Percentiles rank a stretch among this genome's conserved stretches.
phyloP scores from a whole-genome alignment of 768 basidiomycete species.

The Paxillus rubicundulus region DNA sequence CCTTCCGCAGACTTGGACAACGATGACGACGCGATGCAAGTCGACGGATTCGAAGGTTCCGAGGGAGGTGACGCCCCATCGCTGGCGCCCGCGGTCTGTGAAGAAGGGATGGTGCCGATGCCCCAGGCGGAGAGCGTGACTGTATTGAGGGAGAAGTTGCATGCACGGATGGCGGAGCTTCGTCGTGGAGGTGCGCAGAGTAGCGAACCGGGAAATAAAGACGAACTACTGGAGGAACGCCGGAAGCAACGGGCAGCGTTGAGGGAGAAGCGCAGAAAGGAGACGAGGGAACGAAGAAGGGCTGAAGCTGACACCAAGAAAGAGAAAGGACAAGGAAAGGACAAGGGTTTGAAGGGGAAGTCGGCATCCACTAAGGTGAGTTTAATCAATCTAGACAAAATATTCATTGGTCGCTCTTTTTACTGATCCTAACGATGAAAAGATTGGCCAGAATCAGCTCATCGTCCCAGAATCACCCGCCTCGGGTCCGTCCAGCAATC shows the following conservation, averaged over 20 bases:
- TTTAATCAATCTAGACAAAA: neutral
- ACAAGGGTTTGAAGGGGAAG: constrained; percentile 41
- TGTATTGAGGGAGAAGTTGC: constrained; percentile 68
- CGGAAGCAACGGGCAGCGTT: constrained; percentile 74
- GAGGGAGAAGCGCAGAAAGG: constrained; percentile 81
- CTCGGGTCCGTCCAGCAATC: constrained; percentile 24
- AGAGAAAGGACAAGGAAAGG: constrained; percentile 49
- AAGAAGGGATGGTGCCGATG: constrained; percentile 57
- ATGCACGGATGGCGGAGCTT: constrained; percentile 70
- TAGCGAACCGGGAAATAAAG: constrained; percentile 59
- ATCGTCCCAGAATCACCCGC: constrained; percentile 56
- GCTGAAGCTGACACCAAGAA: constrained; percentile 58
- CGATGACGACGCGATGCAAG: constrained; percentile 24
- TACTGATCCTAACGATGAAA: neutral
- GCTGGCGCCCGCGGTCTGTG: constrained; percentile 2
- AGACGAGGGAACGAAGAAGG: constrained; percentile 79
- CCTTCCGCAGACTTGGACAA: constrained; percentile 31
- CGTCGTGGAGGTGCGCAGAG: constrained; percentile 41
- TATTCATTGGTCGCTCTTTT: neutral
- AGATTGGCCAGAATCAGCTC: constrained; percentile 54
- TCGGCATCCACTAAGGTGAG: constrained; percentile 55
- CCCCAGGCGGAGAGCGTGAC: constrained; percentile 59
- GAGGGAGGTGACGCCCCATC: constrained; percentile 23
- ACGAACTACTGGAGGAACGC: constrained; percentile 81
- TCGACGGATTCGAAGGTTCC: constrained; percentile 32